phyloP scores from a whole-genome alignment of 2,329 filamentous ascomycete species.

The Tetracladium maxilliforme region DNA sequence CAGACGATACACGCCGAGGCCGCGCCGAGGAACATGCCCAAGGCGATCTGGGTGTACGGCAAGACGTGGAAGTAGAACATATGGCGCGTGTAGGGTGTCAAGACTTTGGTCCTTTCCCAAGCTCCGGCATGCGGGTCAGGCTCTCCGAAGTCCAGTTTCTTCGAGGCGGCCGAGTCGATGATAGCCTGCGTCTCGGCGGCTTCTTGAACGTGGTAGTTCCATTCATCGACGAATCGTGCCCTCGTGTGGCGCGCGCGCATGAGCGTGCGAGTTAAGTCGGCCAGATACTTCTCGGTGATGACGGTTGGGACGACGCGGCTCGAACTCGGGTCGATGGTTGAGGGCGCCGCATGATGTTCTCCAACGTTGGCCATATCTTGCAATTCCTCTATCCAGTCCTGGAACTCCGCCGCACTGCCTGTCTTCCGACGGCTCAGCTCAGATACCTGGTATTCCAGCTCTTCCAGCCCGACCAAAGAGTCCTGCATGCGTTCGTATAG shows the following conservation, averaged over 20 bases:
- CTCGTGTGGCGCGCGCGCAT: constrained; percentile 72
- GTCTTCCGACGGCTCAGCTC: constrained; percentile 72
- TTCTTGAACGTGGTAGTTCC: constrained; percentile 63
- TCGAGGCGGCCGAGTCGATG: constrained; percentile 68
- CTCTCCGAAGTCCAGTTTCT: constrained; percentile 61
- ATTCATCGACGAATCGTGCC: constrained; percentile 71
- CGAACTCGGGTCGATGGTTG: too few relatives aligned
- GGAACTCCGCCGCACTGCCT: constrained; percentile 59
- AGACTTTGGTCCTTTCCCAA: constrained; percentile 37
- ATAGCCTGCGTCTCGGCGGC: constrained; percentile 67
- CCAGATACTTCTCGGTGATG: constrained; percentile 85
- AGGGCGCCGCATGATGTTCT: too few relatives aligned
- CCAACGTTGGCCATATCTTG: constrained; percentile 60
- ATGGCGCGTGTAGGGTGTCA: constrained; percentile 75
- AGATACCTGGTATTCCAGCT: constrained; percentile 65
- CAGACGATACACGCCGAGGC: constrained; percentile 79
- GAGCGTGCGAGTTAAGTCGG: constrained; percentile 72
- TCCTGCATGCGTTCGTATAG: constrained; percentile 82
- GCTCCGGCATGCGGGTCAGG: constrained; percentile 38
- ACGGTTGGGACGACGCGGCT: constrained; percentile 54
- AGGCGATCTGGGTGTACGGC: constrained; percentile 47
- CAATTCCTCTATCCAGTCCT: constrained; percentile 93
- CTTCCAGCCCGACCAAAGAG: constrained; percentile 63
- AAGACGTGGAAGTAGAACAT: constrained; percentile 60
- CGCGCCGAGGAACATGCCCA: constrained; percentile 53